phyloP scores from a whole-genome alignment of 1,139 yeast species.

The Lodderomyces jiufengensis region DNA sequence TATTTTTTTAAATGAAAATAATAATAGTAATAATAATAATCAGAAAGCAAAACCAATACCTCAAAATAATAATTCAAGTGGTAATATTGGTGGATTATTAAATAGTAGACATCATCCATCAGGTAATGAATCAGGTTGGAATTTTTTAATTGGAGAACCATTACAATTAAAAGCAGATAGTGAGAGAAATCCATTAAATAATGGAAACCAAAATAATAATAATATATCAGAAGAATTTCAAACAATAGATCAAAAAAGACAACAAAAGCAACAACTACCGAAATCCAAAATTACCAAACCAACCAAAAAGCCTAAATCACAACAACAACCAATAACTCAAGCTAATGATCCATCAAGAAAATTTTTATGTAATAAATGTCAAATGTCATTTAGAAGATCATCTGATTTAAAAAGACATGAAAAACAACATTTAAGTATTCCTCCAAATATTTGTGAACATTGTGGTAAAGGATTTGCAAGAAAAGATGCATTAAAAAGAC shows the following conservation, averaged over 20 bases:
- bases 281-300: slow-evolving; percentile 6
- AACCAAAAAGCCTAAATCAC: background rate
- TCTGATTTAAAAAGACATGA: slow-evolving; percentile 67
- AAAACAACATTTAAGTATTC: slow-evolving; percentile 52
- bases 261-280: slow-evolving; percentile 7
- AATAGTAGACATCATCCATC: slow-evolving; percentile 12
- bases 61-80: background rate
- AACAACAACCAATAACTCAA: slow-evolving; percentile 4
- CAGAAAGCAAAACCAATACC: no score
- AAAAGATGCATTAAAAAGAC: slow-evolving; percentile 75
- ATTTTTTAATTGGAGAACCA: slow-evolving; percentile 33
- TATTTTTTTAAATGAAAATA: slow-evolving; percentile 22
- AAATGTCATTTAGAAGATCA: slow-evolving; percentile 57
- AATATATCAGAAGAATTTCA: no score
- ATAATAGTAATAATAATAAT: background rate
- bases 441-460: slow-evolving; percentile 66
- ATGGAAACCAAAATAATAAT: no score
- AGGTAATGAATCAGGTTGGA: slow-evolving; percentile 31
- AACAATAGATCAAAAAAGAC: background rate
- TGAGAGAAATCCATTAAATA: slow-evolving; percentile 3
- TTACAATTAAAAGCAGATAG: slow-evolving; percentile 10
- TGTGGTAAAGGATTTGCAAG: slow-evolving; percentile 84
- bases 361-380: slow-evolving; percentile 47
- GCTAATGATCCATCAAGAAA: slow-evolving; percentile 24
- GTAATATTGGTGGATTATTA: background rate